Evolutionary conservation across 1,284 basidiomycete species (phyloP).

Genomic region (Pyrrhoderma lamaoense): DNA sequence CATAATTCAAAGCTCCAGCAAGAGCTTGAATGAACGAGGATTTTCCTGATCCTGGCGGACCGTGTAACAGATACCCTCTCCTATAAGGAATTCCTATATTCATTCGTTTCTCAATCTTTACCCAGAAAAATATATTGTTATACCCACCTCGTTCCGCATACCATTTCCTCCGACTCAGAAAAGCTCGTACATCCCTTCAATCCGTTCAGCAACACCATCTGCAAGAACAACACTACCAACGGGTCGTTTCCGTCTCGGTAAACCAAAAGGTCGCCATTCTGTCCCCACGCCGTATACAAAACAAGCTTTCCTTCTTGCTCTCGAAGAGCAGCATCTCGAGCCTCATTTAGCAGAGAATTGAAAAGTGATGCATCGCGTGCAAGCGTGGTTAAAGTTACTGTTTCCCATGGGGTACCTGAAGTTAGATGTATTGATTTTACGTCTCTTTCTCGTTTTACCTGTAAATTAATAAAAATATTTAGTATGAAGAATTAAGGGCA

Average conservation of each 20-base stretch:
- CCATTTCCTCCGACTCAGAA: constrained; percentile 84
- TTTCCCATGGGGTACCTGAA: constrained; percentile 96
- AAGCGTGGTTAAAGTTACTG: constrained; percentile 89
- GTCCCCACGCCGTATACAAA: constrained; percentile 93
- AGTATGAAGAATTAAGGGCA: constrained; percentile 6
- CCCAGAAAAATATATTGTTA: no score
- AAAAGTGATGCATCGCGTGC: constrained; percentile 82
- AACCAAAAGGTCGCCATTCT: constrained; percentile 95
- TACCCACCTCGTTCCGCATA: constrained; percentile 88
- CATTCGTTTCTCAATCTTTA: neutral
- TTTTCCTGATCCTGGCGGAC: constrained; percentile 97
- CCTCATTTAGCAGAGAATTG: constrained; percentile 77
- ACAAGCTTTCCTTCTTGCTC: constrained; percentile 92
- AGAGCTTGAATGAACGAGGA: constrained; percentile 98
- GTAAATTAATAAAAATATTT: constrained; percentile 32
- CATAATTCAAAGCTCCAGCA: constrained; percentile 87
- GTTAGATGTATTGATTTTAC: constrained; percentile 87
- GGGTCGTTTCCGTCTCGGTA: constrained; percentile 83
- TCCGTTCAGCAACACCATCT: constrained; percentile 69
- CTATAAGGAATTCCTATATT: constrained; percentile 91
- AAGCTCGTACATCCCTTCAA: constrained; percentile 79
- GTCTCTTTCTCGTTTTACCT: constrained; percentile 86
- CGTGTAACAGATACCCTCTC: constrained; percentile 90
- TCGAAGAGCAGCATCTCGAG: constrained; percentile 79
- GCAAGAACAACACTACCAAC: constrained; percentile 89